Evolutionary conservation across 1,139 yeast species (phyloP).

Genomic region (Nakaseomyces nivariensis): DNA sequence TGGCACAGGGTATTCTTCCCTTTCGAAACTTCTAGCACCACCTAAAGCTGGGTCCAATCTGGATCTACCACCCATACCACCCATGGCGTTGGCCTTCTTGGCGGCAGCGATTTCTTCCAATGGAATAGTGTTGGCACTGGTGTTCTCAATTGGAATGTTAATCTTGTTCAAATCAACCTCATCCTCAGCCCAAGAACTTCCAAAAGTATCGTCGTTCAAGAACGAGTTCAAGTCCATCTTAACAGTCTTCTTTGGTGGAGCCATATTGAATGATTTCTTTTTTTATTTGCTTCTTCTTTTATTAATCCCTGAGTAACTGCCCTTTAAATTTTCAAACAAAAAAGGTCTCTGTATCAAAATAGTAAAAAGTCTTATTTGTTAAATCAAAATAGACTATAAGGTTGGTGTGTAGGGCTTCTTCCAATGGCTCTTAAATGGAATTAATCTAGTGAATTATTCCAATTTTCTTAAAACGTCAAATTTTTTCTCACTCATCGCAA

Average conservation of each 20-base stretch:
- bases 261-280: slow-evolving; percentile 26
- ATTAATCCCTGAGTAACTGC: background rate
- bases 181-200: slow-evolving; percentile 72
- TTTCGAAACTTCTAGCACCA: slow-evolving; percentile 29
- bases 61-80: slow-evolving; percentile 26
- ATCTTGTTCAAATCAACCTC: slow-evolving; percentile 62
- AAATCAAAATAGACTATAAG: too few species aligned
- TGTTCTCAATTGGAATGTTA: slow-evolving; percentile 38
- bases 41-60: slow-evolving; percentile 33
- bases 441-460: too few species aligned
- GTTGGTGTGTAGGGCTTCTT: too few species aligned
- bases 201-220: slow-evolving; percentile 41
- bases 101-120: slow-evolving; percentile 24
- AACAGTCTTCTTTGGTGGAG: slow-evolving; percentile 45
- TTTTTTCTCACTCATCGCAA: background rate
- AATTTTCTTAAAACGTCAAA: too few species aligned
- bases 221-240: slow-evolving; percentile 50
- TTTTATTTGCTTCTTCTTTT: background rate
- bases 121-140: slow-evolving; percentile 25
- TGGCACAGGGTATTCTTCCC: slow-evolving; percentile 77
- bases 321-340: too few species aligned
- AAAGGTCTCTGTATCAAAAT: too few species aligned
- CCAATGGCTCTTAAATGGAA: too few species aligned
- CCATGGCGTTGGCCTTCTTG: slow-evolving; percentile 10
- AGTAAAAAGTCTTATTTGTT: too few species aligned